Conservation (phyloP, 768 basidiomycete species). For the Mycena rosella region DNA sequence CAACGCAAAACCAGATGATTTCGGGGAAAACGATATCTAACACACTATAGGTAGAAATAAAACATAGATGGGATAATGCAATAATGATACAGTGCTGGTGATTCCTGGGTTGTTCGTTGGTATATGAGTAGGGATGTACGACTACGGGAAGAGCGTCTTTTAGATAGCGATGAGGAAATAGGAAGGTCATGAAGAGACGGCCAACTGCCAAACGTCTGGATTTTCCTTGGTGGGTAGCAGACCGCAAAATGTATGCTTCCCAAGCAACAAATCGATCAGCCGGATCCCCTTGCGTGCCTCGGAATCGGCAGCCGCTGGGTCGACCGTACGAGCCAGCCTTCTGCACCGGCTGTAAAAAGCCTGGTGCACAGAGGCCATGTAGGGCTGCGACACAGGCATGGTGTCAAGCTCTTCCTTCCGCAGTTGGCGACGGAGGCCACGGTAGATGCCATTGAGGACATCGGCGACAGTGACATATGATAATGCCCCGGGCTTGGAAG, state of each 20-base stretch:
- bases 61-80: slow-evolving; percentile 19
- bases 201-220: slow-evolving; percentile 46
- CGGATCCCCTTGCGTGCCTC: slow-evolving; percentile 56
- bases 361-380: slow-evolving; percentile 43
- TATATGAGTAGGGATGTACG: slow-evolving; percentile 18
- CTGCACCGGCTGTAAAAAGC: slow-evolving; percentile 52
- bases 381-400: slow-evolving; percentile 40
- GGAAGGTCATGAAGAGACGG: slow-evolving; percentile 28
- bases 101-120: slow-evolving; percentile 7
- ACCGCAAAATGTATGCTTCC: slow-evolving; percentile 52
- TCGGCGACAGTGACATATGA: slow-evolving; percentile 51
- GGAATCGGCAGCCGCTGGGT: slow-evolving; percentile 41
- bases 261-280: slow-evolving; percentile 61
- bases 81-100: slow-evolving; percentile 32
- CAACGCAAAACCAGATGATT: too few relatives aligned
- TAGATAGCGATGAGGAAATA: neutral
- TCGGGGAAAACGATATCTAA: too few relatives aligned
- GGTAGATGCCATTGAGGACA: slow-evolving; percentile 57
- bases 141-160: too few relatives aligned
- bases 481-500: slow-evolving; percentile 36
- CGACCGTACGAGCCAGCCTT: slow-evolving; percentile 37
- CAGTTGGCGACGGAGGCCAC: slow-evolving; percentile 52
- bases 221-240: slow-evolving; percentile 48
- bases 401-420: slow-evolving; percentile 49
- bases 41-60: too few relatives aligned